These are phyloP conservation scores for Betula pendula DNA, from an alignment of 306 rosid genomes.

Conservation along the genomic window DNA sequence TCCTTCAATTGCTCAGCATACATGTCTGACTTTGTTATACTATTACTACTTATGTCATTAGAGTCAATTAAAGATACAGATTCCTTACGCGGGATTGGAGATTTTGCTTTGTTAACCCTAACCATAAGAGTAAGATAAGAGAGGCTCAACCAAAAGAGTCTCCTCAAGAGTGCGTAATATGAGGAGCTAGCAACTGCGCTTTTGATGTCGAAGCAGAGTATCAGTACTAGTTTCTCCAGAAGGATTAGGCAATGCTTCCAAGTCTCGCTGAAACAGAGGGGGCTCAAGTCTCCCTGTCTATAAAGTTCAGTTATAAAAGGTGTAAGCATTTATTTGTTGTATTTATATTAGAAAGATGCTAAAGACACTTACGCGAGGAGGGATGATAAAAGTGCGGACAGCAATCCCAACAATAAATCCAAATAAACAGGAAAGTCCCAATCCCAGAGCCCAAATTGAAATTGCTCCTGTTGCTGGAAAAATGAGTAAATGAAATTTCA, in stretches of 20 bases:
- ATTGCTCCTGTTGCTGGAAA: slow-evolving; percentile 46
- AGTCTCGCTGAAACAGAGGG: slow-evolving; percentile 38
- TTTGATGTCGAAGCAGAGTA: slow-evolving; percentile 59
- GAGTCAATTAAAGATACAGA: slow-evolving; percentile 54
- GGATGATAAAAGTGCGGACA: slow-evolving; percentile 41
- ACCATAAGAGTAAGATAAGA: slow-evolving; percentile 45
- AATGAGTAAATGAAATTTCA: slow-evolving; percentile 2
- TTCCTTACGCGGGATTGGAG: slow-evolving; percentile 34
- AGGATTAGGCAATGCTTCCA: slow-evolving; percentile 74
- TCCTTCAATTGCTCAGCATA: slow-evolving; percentile 60
- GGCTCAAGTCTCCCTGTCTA: slow-evolving; percentile 61
- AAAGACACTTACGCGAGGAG: slow-evolving; percentile 45
- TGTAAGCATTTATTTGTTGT: slow-evolving; percentile 18
- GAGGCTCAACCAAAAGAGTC: slow-evolving; percentile 39
- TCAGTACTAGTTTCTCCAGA: slow-evolving; percentile 58
- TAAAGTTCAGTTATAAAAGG: slow-evolving; percentile 35
- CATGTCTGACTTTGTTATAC: slow-evolving; percentile 40
- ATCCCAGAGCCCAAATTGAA: slow-evolving; percentile 48
- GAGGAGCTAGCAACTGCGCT: slow-evolving; percentile 62
- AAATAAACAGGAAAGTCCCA: slow-evolving; percentile 48
- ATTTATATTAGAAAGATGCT: background rate
- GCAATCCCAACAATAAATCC: slow-evolving; percentile 41
- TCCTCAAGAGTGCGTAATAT: slow-evolving; percentile 17
- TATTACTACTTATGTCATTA: slow-evolving; percentile 43
- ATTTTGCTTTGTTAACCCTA: slow-evolving; percentile 25